Evolutionary conservation across 345 rosid genomes (phyloP).

Genomic region (Populus deltoides): DNA sequence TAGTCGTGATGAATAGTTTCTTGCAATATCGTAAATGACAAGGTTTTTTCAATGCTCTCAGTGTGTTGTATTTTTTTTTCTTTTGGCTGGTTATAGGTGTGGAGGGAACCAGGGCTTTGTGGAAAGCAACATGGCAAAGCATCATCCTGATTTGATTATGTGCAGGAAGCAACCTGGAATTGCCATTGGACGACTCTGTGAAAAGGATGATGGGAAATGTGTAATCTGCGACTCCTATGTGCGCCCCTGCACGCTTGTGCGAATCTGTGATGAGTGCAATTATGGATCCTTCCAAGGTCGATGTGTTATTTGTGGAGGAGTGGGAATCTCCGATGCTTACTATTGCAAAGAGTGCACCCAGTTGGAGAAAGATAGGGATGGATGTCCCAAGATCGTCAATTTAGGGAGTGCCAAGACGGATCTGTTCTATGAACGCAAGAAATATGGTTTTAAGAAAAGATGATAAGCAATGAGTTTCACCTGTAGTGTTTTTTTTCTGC

Average conservation of each 20-base stretch:
- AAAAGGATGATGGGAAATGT: slow-evolving; percentile 67
- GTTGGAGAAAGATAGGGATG: slow-evolving; percentile 70
- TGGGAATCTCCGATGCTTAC: slow-evolving; percentile 70
- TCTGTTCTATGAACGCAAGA: slow-evolving; percentile 60
- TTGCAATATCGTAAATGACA: not conserved
- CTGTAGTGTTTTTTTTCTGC: not conserved
- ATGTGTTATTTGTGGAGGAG: slow-evolving; percentile 70
- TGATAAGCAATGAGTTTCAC: slow-evolving; percentile 5
- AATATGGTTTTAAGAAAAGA: slow-evolving; percentile 59
- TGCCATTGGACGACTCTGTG: slow-evolving; percentile 66
- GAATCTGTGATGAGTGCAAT: slow-evolving; percentile 71
- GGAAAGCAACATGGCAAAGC: slow-evolving; percentile 52
- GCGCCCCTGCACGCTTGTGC: slow-evolving; percentile 73
- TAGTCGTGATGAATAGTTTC: not conserved
- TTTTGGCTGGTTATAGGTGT: not conserved
- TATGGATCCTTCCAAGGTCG: slow-evolving; percentile 75
- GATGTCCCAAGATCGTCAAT: slow-evolving; percentile 63
- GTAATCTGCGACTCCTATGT: slow-evolving; percentile 74
- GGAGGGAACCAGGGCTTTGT: not conserved
- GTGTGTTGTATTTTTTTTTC: too few species aligned
- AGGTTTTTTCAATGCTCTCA: not conserved
- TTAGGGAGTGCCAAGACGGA: slow-evolving; percentile 69
- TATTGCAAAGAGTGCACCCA: slow-evolving; percentile 81
- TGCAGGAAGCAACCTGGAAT: slow-evolving; percentile 76
- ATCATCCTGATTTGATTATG: slow-evolving; percentile 77